These are phyloP conservation scores for Hyaloperonospora brassicae DNA, from an alignment of 352 stramenopile species.

Conservation along the genomic window DNA sequence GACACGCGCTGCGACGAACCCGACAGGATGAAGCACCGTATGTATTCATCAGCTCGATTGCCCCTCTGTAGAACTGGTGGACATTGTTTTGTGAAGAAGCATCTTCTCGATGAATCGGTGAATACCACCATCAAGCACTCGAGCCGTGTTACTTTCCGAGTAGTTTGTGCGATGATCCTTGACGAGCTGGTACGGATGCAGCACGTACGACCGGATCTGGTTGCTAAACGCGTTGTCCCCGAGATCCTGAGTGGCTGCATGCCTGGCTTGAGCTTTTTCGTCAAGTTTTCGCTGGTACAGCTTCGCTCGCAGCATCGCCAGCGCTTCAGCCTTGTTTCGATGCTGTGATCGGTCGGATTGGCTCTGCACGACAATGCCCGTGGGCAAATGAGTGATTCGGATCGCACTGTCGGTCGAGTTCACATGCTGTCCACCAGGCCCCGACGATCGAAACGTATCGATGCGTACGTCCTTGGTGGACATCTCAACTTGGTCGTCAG, in stretches of 20 bases:
- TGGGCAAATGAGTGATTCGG: constrained; percentile 92
- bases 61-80: not conserved
- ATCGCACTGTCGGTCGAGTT: constrained; percentile 97
- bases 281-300: constrained; percentile 68
- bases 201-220: constrained; percentile 95
- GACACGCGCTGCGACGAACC: too few species aligned
- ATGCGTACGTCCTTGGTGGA: constrained; percentile 87
- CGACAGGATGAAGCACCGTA: too few species aligned
- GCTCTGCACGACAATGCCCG: constrained; percentile 90
- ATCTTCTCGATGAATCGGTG: constrained; percentile 75
- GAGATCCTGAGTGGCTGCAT: constrained; percentile 53
- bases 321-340: constrained; percentile 89
- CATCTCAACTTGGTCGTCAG: constrained; percentile 47
- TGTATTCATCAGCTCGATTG: not conserved
- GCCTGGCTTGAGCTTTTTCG: constrained; percentile 33
- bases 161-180: constrained; percentile 93
- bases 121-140: constrained; percentile 89
- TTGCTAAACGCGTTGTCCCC: constrained; percentile 74
- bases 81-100: constrained; percentile 36
- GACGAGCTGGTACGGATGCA: constrained; percentile 98
- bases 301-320: constrained; percentile 77
- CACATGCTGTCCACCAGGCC: constrained; percentile 93
- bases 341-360: constrained; percentile 92
- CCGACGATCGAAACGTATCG: constrained; percentile 90
- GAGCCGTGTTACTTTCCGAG: constrained; percentile 78